phyloP scores from a whole-genome alignment of 2,329 filamentous ascomycete genomes.

The Epicoccum nigrum region DNA sequence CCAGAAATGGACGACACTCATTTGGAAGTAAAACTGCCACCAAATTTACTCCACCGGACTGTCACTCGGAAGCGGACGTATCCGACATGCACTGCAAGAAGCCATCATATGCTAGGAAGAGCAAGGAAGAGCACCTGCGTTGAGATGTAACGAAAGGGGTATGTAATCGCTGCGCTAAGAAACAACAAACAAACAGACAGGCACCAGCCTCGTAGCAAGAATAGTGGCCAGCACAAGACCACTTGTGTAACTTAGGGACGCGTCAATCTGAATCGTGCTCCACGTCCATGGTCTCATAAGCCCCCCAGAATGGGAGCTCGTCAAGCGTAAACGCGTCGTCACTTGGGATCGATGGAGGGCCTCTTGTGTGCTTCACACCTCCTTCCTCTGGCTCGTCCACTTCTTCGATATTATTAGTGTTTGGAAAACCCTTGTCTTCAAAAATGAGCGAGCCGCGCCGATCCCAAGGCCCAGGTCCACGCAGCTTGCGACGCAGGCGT shows the following conservation, averaged over 20 bases:
- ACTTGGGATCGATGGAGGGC: slow-evolving; percentile 46
- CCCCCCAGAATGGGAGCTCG: slow-evolving; percentile 47
- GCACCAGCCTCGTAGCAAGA: slow-evolving; percentile 6
- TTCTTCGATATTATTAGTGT: slow-evolving; percentile 45
- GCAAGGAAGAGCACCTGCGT: slow-evolving; percentile 4
- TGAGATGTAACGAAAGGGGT: slow-evolving; percentile 7
- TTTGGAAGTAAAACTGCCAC: slow-evolving; percentile 2
- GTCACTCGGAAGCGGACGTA: background rate
- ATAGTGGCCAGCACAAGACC: background rate
- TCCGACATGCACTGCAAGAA: background rate
- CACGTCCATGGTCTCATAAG: slow-evolving; percentile 34
- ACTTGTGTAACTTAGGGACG: background rate
- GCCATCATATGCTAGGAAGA: background rate
- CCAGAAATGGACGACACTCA: slow-evolving; percentile 32
- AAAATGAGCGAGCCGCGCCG: slow-evolving; percentile 46
- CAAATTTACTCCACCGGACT: slow-evolving; percentile 4
- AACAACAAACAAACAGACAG: slow-evolving; percentile 10
- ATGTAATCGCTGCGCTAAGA: slow-evolving; percentile 18
- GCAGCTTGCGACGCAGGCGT: slow-evolving; percentile 51
- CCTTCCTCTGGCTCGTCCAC: slow-evolving; percentile 47
- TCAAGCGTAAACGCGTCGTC: slow-evolving; percentile 48
- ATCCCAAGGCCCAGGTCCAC: slow-evolving; percentile 46
- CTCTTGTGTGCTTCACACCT: slow-evolving; percentile 36
- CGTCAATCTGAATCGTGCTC: slow-evolving; percentile 33
- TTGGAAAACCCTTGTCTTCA: slow-evolving; percentile 48